A percentile compares a stretch with the other conserved stretches of the same genome.
Conservation (phyloP, 164 flowering plant genomes). For the grape (Vitis vinifera) region DNA sequence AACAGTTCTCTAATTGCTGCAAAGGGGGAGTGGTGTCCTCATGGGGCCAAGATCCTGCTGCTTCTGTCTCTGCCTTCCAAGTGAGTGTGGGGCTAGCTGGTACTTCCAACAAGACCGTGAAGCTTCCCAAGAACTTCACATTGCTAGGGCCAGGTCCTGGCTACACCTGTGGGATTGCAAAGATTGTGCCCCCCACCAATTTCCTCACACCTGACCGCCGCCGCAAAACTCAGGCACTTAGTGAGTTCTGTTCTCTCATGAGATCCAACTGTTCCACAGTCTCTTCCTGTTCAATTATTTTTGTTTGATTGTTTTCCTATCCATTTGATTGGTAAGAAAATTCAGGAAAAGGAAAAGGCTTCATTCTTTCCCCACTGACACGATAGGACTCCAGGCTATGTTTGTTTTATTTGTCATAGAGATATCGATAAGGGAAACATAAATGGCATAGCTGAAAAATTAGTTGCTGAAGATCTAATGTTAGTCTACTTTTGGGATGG, state of each 20-base stretch:
- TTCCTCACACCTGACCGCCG: constrained; percentile 54
- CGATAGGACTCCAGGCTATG: too few species aligned
- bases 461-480: too few species aligned
- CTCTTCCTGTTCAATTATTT: too few species aligned
- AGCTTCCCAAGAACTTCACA: constrained; percentile 57
- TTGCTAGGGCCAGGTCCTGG: constrained; percentile 75
- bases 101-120: constrained; percentile 64
- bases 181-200: constrained; percentile 50
- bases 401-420: too few species aligned
- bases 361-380: too few species aligned
- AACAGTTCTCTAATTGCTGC: constrained; percentile 71
- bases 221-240: constrained; percentile 70
- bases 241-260: constrained; percentile 39
- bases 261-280: neutral
- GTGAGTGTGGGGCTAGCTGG: constrained; percentile 74
- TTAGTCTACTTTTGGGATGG: too few species aligned
- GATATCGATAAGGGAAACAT: too few species aligned
- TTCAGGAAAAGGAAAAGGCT: too few species aligned
- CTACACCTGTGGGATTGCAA: constrained; percentile 74
- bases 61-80: constrained; percentile 59
- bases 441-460: too few species aligned
- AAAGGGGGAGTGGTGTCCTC: constrained; percentile 75
- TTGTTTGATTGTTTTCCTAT: too few species aligned
- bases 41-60: constrained; percentile 71
- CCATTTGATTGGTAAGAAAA: too few species aligned